Evolutionary conservation across 2,329 filamentous ascomycete genomes (phyloP), one percentile per base, ranked within the genome.

Genomic region (Helotiales sp.): DNA sequence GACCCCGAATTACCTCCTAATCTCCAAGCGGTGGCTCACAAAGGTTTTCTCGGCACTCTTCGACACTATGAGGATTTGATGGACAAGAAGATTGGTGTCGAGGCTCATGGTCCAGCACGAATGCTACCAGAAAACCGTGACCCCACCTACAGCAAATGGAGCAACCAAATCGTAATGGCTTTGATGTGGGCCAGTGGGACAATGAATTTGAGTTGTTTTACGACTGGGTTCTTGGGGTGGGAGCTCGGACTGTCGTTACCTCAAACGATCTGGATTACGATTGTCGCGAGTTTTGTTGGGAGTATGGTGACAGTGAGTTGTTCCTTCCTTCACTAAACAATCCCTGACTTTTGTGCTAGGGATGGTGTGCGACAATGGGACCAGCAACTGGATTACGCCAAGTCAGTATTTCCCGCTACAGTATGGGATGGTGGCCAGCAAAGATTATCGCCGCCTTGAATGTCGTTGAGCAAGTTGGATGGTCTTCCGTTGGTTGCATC

Each of bases 131-230:
- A 79, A 66, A 74, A 79, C 40, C 69, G 70, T 27, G 68, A 74
- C 31, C 74, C 74, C 1, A 58, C 64, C 19, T 58, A 49, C 29
- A 38, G 55, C 27, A 58, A 58, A 50, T 58, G 52, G 53, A 48
- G 29, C 24, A 76, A 77, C 64, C 75, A 76, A 59, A 66, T 77
- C 54, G 73, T 74, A 55, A 82, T 82, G 79, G 79, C 77, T 10
- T 67, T 80, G 57, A 71, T 82, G 56, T 82, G 80, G 80, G 78
- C 79, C 19, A 77, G 74, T 44, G 76, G 74, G 9, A 81, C 77
- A 1, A 77, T 81, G 74, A 81, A 81, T 65, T 73, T 77, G 25
- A 76, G 74, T 34, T 81, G 78, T 65, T 81, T 82, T 57, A 73
- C 77, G 2, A 79, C 78, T 0, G 80, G 80, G 9, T 80, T 82